Conservation (phyloP, 2,329 filamentous ascomycete genomes). For the Hymenoscyphus infarciens region DNA sequence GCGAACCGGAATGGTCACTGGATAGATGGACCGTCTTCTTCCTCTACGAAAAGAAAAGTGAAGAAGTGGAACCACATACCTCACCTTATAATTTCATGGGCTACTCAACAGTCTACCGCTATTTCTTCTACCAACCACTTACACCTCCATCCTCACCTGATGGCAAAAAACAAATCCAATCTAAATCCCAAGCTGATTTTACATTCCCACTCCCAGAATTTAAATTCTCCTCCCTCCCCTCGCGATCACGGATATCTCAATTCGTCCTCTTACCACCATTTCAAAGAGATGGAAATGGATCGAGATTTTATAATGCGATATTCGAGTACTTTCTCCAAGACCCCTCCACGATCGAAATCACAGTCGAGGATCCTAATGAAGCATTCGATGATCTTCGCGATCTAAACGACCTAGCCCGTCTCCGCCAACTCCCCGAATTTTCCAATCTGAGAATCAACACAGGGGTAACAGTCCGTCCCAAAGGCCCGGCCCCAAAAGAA, state of each 20-base stretch:
- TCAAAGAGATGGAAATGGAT: constrained; percentile 75
- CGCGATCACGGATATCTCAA: constrained; percentile 83
- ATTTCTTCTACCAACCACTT: constrained; percentile 61
- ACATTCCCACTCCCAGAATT: constrained; percentile 36
- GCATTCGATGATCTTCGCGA: constrained; percentile 79
- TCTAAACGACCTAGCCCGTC: constrained; percentile 64
- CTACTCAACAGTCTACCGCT: constrained; percentile 86
- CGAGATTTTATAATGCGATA: constrained; percentile 75
- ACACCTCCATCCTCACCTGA: constrained; percentile 42
- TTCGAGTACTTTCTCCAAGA: constrained; percentile 66
- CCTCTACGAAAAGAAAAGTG: constrained; percentile 64
- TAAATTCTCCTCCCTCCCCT: constrained; percentile 60
- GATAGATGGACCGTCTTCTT: constrained; percentile 92
- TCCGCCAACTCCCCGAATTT: constrained; percentile 59
- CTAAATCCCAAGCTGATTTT: constrained; percentile 35
- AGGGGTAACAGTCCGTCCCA: constrained; percentile 45
- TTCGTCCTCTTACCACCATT: constrained; percentile 88
- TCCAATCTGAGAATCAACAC: constrained; percentile 53
- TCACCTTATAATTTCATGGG: constrained; percentile 77
- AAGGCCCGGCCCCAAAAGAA: constrained; percentile 45
- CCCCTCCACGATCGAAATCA: constrained; percentile 68
- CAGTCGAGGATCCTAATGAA: constrained; percentile 91
- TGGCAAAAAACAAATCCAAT: constrained; percentile 34
- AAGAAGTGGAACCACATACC: constrained; percentile 41
- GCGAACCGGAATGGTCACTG: constrained; percentile 68